Conservation (phyloP, 2,329 filamentous ascomycete genomes). For the Aspergillus ochraceoroseus region DNA sequence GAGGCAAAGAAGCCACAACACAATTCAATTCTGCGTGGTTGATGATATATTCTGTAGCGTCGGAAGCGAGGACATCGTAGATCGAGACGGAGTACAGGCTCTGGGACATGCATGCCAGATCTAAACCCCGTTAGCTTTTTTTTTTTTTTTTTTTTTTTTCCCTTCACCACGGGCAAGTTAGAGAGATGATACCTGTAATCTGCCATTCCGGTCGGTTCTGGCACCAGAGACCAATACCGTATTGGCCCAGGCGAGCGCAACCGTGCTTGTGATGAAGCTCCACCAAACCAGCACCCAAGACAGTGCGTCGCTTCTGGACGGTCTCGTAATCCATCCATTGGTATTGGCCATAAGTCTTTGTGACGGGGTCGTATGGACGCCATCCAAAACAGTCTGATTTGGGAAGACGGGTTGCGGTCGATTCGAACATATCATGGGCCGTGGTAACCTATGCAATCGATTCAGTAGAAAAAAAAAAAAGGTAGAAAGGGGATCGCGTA, state of each 20-base stretch:
- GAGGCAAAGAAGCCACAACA: constrained; percentile 72
- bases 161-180: too few relatives aligned
- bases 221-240: constrained; percentile 77
- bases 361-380: constrained; percentile 70
- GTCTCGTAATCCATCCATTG: constrained; percentile 79
- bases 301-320: constrained; percentile 70
- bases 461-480: not conserved
- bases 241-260: constrained; percentile 57
- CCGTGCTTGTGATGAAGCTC: constrained; percentile 72
- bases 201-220: constrained; percentile 88
- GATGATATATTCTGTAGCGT: constrained; percentile 91
- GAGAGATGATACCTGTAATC: constrained; percentile 69
- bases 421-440: constrained; percentile 75
- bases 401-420: constrained; percentile 56
- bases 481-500: constrained; percentile 30
- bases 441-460: constrained; percentile 51
- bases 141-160: too few relatives aligned
- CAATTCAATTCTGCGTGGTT: constrained; percentile 75
- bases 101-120: constrained; percentile 82
- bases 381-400: constrained; percentile 71
- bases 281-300: constrained; percentile 79
- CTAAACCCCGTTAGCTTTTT: constrained; percentile 44
- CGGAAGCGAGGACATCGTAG: constrained; percentile 90
- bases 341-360: constrained; percentile 70
- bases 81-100: constrained; percentile 85